Percentiles rank a stretch among this genome's conserved stretches.
Evolutionary conservation across 495 filamentous ascomycete genomes (phyloP).

Genomic region (Aspergillus haitiensis): DNA sequence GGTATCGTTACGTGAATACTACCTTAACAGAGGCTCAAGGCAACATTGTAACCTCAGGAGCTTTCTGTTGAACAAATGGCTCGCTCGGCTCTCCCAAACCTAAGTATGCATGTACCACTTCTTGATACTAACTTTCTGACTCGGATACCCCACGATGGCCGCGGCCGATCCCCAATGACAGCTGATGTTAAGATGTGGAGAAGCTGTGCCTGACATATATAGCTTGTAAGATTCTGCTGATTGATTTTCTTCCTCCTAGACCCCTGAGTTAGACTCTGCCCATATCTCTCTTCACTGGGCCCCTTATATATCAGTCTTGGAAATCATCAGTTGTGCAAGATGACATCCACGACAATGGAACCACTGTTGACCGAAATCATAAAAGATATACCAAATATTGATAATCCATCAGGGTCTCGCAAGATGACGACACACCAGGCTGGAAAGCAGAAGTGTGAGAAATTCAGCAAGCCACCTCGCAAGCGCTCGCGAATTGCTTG

Average conservation of each 20-base stretch:
- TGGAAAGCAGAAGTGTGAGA: background rate
- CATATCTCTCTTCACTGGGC: too few species aligned
- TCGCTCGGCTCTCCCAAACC: background rate
- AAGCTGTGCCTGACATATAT: too few species aligned
- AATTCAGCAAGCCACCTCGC: conserved; percentile 1
- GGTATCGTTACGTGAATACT: conserved; percentile 1
- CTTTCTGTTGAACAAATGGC: background rate
- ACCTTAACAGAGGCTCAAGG: background rate
- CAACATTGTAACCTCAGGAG: background rate
- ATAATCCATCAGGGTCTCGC: background rate
- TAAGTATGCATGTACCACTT: background rate
- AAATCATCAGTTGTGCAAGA: too few species aligned
- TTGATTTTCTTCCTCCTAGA: too few species aligned
- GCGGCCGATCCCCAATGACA: background rate
- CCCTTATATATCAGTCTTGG: too few species aligned
- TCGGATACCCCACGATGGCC: too few species aligned
- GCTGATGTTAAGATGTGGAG: too few species aligned
- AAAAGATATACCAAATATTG: background rate
- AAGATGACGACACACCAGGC: background rate
- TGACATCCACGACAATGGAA: too few species aligned
- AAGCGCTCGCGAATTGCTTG: conserved; percentile 8
- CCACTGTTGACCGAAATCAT: too few species aligned
- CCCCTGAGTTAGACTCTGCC: too few species aligned
- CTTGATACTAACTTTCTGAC: too few species aligned
- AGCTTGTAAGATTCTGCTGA: too few species aligned